Base-by-base conservation (phyloP, 345 rosid genomes). In the Syzygium aromaticum region DNA sequence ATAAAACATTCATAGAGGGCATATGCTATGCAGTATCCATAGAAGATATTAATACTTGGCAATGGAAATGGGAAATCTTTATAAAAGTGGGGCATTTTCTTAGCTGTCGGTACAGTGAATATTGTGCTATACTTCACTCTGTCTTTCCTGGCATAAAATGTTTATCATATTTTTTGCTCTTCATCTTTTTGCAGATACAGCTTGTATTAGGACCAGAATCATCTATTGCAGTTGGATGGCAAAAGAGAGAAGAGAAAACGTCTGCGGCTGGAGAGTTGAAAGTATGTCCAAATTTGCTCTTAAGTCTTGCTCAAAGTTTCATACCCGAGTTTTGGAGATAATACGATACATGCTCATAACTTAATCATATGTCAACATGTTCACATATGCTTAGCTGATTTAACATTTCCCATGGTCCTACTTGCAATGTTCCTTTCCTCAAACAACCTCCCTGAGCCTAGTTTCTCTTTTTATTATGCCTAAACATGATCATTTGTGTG, bases 181-280 rank as follows among this genome's bases (percentile, higher is more conserved):
- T 57, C 30, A 43, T 52, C 52, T 86, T 67, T 88, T 86, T 83
- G 40, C 91, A 98, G 98, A 95, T 96, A 92, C 95, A 94, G 86
- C 94, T 98, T 90, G 86, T 93, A 86, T 86, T 96, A 89, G 98
- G 99, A 92, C 87, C 89, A 86, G 94, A 94, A 88, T 94, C 99
- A 89, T 95, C 96, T 85, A 89, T 96, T 87, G 88, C 92, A 86
- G 96, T 95, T 67, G 98, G 99, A 84, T 98, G 98, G 98, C 93
- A 89, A 88, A 96, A 93, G 93, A 95, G 92, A 92, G 96, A 95
- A n/a, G 92, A 93, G 91, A 93, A 92, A 87, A 92, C 91, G 89
- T 90, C 98, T 91, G 98, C 98, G 90, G 89, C 89, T 86, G 98
- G 96, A 91, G 96, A 93, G 77, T 86, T 96, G 91, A 95, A 92